Evolutionary conservation across 768 basidiomycete species (phyloP).

Genomic region (Trametes gibbosa): DNA sequence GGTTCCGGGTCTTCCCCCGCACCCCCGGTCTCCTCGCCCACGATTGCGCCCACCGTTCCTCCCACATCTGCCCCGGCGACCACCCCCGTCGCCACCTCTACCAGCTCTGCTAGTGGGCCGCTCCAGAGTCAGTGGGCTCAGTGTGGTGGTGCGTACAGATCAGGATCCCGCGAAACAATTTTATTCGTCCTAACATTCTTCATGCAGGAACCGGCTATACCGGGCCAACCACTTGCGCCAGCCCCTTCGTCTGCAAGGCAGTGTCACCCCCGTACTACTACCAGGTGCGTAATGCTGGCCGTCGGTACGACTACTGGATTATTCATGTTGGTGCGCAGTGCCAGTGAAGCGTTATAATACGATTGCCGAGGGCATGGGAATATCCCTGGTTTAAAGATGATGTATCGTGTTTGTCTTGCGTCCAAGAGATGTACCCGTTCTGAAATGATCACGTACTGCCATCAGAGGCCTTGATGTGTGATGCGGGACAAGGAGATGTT

Average conservation of each 20-base stretch:
- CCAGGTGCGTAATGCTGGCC: constrained; percentile 36
- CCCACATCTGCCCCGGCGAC: constrained; percentile 12
- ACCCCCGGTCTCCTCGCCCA: background rate
- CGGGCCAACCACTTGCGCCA: constrained; percentile 45
- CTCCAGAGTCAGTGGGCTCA: constrained; percentile 47
- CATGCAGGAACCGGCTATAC: constrained; percentile 41
- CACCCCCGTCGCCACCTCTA: constrained; percentile 28
- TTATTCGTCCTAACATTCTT: background rate
- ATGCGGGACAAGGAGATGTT: too few species aligned
- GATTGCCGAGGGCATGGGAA: too few species aligned
- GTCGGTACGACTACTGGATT: too few species aligned
- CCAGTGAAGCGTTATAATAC: too few species aligned
- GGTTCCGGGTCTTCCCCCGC: constrained; percentile 34
- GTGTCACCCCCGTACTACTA: constrained; percentile 52
- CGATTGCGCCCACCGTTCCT: background rate
- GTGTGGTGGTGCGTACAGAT: constrained; percentile 43
- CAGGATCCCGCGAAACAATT: background rate
- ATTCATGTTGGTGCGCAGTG: too few species aligned
- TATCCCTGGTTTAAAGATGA: too few species aligned
- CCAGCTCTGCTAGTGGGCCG: constrained; percentile 38
- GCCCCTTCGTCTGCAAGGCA: constrained; percentile 42
- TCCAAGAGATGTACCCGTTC: too few species aligned
- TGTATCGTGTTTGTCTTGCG: too few species aligned
- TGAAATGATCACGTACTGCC: too few species aligned
- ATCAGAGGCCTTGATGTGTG: too few species aligned